phyloP scores from a whole-genome alignment of 2,329 filamentous ascomycete species.

The Fusarium sp. region DNA sequence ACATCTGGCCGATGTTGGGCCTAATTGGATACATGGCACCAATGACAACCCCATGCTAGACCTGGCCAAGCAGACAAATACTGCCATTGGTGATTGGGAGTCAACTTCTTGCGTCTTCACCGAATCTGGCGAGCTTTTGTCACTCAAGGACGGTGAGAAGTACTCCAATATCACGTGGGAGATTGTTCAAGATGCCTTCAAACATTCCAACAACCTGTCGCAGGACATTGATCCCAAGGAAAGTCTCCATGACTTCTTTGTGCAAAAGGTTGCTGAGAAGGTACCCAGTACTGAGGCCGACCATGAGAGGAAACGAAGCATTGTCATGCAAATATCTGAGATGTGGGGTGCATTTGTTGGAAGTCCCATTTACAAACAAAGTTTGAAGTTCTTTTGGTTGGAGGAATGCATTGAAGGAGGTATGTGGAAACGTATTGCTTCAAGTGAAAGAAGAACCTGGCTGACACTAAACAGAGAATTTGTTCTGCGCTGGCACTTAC shows the following conservation, averaged over 20 bases:
- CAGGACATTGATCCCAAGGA: conserved; percentile 62
- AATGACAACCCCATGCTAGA: conserved; percentile 78
- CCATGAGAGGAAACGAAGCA: conserved; percentile 58
- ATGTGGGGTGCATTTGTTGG: conserved; percentile 82
- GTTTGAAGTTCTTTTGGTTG: conserved; percentile 82
- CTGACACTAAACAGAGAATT: conserved; percentile 62
- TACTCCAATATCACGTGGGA: conserved; percentile 74
- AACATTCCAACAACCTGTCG: conserved; percentile 72
- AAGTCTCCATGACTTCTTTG: conserved; percentile 70
- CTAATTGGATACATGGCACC: conserved; percentile 87
- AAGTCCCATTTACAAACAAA: conserved; percentile 74
- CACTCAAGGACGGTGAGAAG: conserved; percentile 60
- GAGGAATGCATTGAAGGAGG: conserved; percentile 83
- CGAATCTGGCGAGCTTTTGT: conserved; percentile 67
- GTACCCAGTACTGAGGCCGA: conserved; percentile 62
- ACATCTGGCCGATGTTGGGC: conserved; percentile 71
- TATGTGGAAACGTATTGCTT: conserved; percentile 50
- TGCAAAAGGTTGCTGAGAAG: conserved; percentile 60
- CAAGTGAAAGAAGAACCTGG: not conserved
- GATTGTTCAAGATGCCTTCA: conserved; percentile 77
- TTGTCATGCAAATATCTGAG: conserved; percentile 69
- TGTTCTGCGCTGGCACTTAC: conserved; percentile 74
- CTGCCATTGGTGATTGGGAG: conserved; percentile 64
- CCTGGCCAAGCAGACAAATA: conserved; percentile 74
- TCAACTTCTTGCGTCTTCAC: conserved; percentile 69